A percentile compares a stretch with the other conserved stretches of the same genome.
phyloP scores from a whole-genome alignment of 805 yeast species.

The Naumovozyma castellii region DNA sequence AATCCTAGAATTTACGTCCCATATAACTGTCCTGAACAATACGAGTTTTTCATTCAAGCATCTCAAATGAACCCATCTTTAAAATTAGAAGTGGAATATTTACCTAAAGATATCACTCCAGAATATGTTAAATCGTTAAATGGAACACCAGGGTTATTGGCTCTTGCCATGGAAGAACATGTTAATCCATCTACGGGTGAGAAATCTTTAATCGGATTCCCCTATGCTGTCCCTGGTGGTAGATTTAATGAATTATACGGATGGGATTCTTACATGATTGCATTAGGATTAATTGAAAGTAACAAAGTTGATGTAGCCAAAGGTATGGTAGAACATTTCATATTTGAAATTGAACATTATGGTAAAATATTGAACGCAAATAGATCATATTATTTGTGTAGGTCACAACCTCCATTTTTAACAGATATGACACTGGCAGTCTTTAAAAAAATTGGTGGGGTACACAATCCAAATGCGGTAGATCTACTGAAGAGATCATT shows the following conservation, averaged over 20 bases:
- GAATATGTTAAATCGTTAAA: slow-evolving; percentile 70
- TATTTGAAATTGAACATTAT: slow-evolving; percentile 80
- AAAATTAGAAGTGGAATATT: slow-evolving; percentile 60
- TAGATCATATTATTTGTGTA: slow-evolving; percentile 77
- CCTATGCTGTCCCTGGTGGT: slow-evolving; percentile 96
- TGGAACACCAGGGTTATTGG: slow-evolving; percentile 74
- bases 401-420: slow-evolving; percentile 94
- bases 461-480: slow-evolving; percentile 38
- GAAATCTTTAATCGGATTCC: slow-evolving; percentile 50
- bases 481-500: slow-evolving; percentile 59
- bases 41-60: slow-evolving; percentile 50
- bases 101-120: slow-evolving; percentile 69
- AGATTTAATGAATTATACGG: slow-evolving; percentile 94
- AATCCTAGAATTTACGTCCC: slow-evolving; percentile 77
- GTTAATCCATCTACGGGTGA: slow-evolving; percentile 45
- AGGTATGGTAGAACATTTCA: slow-evolving; percentile 88
- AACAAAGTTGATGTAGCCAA: slow-evolving; percentile 60
- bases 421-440: slow-evolving; percentile 83
- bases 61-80: slow-evolving; percentile 46
- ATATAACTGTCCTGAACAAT: slow-evolving; percentile 57
- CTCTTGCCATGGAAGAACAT: slow-evolving; percentile 57
- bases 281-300: slow-evolving; percentile 69
- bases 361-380: slow-evolving; percentile 93
- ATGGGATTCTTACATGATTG: slow-evolving; percentile 95
- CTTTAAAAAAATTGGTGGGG: slow-evolving; percentile 48